Evolutionary conservation across 2,329 filamentous ascomycete species (phyloP), one percentile per base, ranked within the genome.

Genomic region (Nannizziopsis arthrosporioides): DNA sequence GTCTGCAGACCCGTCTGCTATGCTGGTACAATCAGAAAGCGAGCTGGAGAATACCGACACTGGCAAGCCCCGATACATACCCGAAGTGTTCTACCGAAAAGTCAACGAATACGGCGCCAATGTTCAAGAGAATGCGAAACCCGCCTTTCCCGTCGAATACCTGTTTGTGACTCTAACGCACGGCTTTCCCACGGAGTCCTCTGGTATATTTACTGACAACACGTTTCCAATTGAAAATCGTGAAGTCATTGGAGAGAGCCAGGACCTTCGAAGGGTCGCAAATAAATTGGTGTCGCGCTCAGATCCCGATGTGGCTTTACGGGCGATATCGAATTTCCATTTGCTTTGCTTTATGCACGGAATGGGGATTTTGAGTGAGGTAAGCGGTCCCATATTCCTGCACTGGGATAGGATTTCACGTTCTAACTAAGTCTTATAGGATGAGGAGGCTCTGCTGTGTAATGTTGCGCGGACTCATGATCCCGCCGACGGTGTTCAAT

Each of bases 71-170:
- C 78, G 89, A 58, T 98, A 98, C 62, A 94, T 98, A 17, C 92
- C 92, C 0, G 92, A 98, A 61, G 90, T 98, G 3, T 98, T 96
- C 68, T 98, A 93, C 70, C 81, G 90, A 53, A 82, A 80, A 57
- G 87, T 94, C 66, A 98, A 98, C 66, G 90, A 98, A 64, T 94
- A 98, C 62, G 89, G 89, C 31, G 86, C 84, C 54, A 94, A 90
- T 57, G 92, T 96, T 6, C 92, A 95, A 63, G 87, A 96, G 66
- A 96, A 94, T 58, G 92, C 92, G 18, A 96, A 95, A 63, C 92
- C 92, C 0, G 81, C 85, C 40, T 98, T 98, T 64, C 92, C 92
- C 0, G 89, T 95, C 42, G 92, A 98, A 63, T 98, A 96, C 64
- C 77, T 98, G 31, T 81, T 96, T 49, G 86, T 96, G 52, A 96